These are phyloP conservation scores for Umbelopsis vinacea DNA, from an alignment of 192 early-diverging fungal genomes.

Conservation along the genomic window DNA sequence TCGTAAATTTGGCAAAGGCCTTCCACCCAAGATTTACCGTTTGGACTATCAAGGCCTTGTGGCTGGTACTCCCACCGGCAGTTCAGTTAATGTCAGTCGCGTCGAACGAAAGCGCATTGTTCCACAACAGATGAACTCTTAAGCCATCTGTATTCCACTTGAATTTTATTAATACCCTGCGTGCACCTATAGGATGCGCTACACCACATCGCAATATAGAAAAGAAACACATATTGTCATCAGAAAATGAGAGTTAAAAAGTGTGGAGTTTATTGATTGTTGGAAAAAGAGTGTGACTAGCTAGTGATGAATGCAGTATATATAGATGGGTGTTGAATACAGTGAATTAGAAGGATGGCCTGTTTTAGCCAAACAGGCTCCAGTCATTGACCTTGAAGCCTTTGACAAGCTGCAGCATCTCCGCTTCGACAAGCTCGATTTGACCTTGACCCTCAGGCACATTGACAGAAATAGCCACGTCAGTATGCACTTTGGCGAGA, in stretches of 20 bases:
- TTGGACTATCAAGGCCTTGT: slow-evolving; percentile 42
- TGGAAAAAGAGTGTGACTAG: not conserved
- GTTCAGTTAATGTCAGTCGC: slow-evolving; percentile 32
- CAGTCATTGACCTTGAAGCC: slow-evolving; percentile 57
- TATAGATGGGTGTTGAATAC: not conserved
- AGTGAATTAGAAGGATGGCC: not conserved
- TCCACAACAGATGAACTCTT: not conserved
- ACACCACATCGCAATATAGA: too few species aligned
- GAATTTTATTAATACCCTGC: not conserved
- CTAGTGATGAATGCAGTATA: not conserved
- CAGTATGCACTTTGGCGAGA: slow-evolving; percentile 67
- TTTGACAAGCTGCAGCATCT: slow-evolving; percentile 48
- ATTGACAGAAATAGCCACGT: slow-evolving; percentile 81
- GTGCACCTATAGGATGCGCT: too few species aligned
- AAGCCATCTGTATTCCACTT: too few species aligned
- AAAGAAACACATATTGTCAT: too few species aligned
- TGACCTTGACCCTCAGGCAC: slow-evolving; percentile 62
- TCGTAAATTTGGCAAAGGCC: slow-evolving; percentile 40
- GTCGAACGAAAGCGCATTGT: not conserved
- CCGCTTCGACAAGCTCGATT: slow-evolving; percentile 43
- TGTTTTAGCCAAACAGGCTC: slow-evolving; percentile 53
- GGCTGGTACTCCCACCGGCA: slow-evolving; percentile 42
- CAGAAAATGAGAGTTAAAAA: too few species aligned
- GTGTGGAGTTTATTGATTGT: too few species aligned
- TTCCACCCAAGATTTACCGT: slow-evolving; percentile 46